Evolutionary conservation across 345 rosid species (phyloP).

Genomic region (Brassica carinata): DNA sequence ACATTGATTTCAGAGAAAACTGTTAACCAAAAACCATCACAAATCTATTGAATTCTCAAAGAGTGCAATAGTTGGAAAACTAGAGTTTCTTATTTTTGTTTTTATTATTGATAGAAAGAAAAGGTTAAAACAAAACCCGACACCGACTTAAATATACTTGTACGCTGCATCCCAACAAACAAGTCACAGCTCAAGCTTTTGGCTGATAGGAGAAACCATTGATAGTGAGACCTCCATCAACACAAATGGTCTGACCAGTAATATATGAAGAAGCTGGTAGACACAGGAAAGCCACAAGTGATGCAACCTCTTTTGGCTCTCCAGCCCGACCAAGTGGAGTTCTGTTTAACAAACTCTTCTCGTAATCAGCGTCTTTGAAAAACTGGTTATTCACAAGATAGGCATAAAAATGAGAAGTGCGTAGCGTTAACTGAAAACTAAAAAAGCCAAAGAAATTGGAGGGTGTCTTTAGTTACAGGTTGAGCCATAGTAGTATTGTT

Average conservation of each 20-base stretch:
- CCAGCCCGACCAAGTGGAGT: not conserved
- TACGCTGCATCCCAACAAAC: not conserved
- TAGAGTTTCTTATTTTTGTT: not conserved
- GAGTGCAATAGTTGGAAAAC: not conserved
- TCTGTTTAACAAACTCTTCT: not conserved
- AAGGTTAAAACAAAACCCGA: not conserved
- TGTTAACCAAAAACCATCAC: not conserved
- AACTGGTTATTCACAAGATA: not conserved
- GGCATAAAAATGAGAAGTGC: not conserved
- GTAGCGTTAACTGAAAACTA: not conserved
- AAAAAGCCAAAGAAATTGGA: not conserved
- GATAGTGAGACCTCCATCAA: not conserved
- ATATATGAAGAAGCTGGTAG: not conserved
- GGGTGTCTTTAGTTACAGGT: not conserved
- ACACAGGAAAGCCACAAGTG: not conserved
- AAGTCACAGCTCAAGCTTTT: not conserved
- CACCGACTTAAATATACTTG: not conserved
- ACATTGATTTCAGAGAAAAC: not conserved
- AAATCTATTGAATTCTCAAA: not conserved
- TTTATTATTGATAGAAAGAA: not conserved
- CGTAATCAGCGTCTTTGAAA: not conserved
- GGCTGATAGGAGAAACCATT: not conserved
- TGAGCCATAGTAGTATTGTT: constrained; percentile 44
- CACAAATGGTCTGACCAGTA: not conserved
- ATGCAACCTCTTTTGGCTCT: not conserved